A percentile compares a stretch with the other conserved stretches of the same genome.
Evolutionary conservation across 768 basidiomycete genomes (phyloP).

Genomic region (Brasilioporus rufonigricans): DNA sequence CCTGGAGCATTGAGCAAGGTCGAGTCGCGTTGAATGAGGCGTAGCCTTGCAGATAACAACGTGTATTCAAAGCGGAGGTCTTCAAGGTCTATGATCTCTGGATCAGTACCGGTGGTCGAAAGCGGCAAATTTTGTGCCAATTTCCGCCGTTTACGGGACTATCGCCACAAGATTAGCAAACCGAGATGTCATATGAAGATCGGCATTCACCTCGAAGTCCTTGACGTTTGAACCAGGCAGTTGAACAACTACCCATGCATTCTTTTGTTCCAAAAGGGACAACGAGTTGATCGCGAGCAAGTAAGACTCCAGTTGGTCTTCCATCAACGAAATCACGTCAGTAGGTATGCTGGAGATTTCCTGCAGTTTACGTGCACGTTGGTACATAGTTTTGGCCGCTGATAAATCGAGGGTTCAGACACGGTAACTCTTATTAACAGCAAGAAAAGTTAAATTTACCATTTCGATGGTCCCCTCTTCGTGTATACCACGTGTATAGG

Average conservation of each 20-base stretch:
- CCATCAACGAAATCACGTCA: constrained; percentile 45
- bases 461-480: constrained; percentile 84
- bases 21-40: constrained; percentile 69
- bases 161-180: constrained; percentile 19
- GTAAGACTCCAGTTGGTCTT: constrained; percentile 77
- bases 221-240: constrained; percentile 43
- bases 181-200: constrained; percentile 17
- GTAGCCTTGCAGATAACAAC: constrained; percentile 73
- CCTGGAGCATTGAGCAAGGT: constrained; percentile 61
- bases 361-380: constrained; percentile 78
- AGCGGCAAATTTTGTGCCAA: constrained; percentile 77
- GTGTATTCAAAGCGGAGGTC: constrained; percentile 81
- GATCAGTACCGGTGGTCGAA: constrained; percentile 58
- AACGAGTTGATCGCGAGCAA: constrained; percentile 88
- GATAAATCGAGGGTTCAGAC: constrained; percentile 27
- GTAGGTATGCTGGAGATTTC: constrained; percentile 35
- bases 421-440: constrained; percentile 5
- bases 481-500: constrained; percentile 91
- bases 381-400: constrained; percentile 95
- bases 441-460: constrained; percentile 51
- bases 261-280: constrained; percentile 73
- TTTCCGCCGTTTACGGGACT: constrained; percentile 72
- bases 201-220: constrained; percentile 43
- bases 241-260: constrained; percentile 80
- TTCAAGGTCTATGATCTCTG: constrained; percentile 74